Evolutionary conservation across 805 yeast genomes (phyloP).

Genomic region (Groenewaldozyma tartarivorans): DNA sequence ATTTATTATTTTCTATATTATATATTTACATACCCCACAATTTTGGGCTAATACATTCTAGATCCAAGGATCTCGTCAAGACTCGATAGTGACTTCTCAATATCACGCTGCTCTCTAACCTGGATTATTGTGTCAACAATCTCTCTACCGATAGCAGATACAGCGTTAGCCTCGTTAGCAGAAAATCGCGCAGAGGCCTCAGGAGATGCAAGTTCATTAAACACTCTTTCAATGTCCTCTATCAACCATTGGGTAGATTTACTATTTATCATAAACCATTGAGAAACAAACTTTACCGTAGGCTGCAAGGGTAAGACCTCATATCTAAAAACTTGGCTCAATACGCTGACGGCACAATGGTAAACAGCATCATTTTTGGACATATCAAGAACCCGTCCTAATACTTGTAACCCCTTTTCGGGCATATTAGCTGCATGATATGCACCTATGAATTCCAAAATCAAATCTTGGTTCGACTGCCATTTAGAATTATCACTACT

Average conservation of each 20-base stretch:
- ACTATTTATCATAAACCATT: conserved; percentile 12
- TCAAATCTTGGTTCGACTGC: conserved; percentile 12
- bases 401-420: conserved; percentile 11
- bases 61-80: conserved; percentile 6
- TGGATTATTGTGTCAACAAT: conserved; percentile 11
- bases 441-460: conserved; percentile 21
- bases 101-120: conserved; percentile 12
- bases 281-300: conserved; percentile 8
- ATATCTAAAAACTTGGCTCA: conserved; percentile 11
- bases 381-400: conserved; percentile 13
- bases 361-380: conserved; percentile 6
- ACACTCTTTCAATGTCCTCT: conserved; percentile 10
- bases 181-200: conserved; percentile 1
- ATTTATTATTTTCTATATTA: no score
- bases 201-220: conserved; percentile 11
- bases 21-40: background rate
- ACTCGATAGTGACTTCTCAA: conserved; percentile 10
- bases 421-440: conserved; percentile 10
- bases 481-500: conserved; percentile 5
- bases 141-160: conserved; percentile 12
- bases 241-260: conserved; percentile 10
- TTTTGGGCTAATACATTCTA: background rate
- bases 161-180: conserved; percentile 8
- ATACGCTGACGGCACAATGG: conserved; percentile 9
- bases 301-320: conserved; percentile 14